phyloP scores from a whole-genome alignment of 2,329 filamentous ascomycete species.

The Fusarium luffae region DNA sequence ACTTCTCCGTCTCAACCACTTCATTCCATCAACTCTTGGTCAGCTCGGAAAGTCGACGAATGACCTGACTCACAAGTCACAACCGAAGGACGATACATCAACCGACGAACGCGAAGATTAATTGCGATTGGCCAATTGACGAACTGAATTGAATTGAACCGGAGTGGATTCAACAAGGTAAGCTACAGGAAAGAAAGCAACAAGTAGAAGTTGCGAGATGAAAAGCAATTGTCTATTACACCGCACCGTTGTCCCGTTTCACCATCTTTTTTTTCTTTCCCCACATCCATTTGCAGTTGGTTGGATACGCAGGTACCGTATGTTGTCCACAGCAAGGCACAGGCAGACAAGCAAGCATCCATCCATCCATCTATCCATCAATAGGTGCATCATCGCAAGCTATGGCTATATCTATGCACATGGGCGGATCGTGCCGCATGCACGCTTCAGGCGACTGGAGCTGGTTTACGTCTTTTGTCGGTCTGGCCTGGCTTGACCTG shows the following conservation, averaged over 20 bases:
- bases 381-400: not conserved
- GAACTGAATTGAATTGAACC: not conserved
- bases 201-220: conserved; percentile 22
- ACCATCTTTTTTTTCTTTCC: not conserved
- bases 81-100: conserved; percentile 28
- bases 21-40: conserved; percentile 35
- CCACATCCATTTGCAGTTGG: conserved; percentile 10
- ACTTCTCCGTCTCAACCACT: conserved; percentile 14
- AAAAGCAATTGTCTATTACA: conserved; percentile 11
- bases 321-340: conserved; percentile 20
- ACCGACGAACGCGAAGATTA: conserved; percentile 11
- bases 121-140: conserved; percentile 2
- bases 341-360: not conserved
- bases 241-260: conserved; percentile 17
- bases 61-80: conserved; percentile 17
- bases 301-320: conserved; percentile 27
- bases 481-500: not conserved
- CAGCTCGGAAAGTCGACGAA: conserved; percentile 20
- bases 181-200: conserved; percentile 21
- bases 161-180: conserved; percentile 14
- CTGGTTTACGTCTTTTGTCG: not conserved
- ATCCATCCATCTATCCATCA: not conserved
- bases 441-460: conserved; percentile 32
- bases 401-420: conserved; percentile 16
- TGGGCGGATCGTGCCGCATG: conserved; percentile 28